Evolutionary conservation across 352 stramenopile genomes (phyloP).

Genomic region (Phytophthora fragariaefolia): DNA sequence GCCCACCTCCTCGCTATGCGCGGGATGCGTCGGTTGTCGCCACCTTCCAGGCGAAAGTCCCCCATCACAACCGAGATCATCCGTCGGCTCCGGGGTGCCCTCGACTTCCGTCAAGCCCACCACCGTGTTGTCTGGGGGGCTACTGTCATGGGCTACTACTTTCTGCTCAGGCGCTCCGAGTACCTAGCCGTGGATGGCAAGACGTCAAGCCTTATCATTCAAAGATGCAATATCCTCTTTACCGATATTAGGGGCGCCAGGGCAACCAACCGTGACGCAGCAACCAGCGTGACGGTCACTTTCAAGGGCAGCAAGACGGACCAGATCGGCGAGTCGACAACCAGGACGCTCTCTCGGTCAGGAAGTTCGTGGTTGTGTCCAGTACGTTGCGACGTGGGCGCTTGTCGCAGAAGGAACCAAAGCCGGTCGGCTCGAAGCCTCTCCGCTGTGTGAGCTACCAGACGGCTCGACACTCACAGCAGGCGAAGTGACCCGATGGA

Average conservation of each 20-base stretch:
- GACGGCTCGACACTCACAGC: not conserved
- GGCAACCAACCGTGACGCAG: not conserved
- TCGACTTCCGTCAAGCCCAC: not conserved
- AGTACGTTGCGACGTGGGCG: slow-evolving; percentile 4
- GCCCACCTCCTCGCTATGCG: not conserved
- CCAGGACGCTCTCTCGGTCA: slow-evolving; percentile 4
- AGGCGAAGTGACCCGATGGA: not conserved
- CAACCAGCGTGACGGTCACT: not conserved
- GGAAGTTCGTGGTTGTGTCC: slow-evolving; percentile 10
- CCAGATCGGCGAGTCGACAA: not conserved
- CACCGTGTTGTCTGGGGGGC: slow-evolving; percentile 4
- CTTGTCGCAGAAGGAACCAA: not conserved
- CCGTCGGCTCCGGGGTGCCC: not conserved
- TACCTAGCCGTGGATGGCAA: slow-evolving; percentile 9
- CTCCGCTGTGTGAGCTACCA: not conserved
- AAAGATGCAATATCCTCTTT: not conserved
- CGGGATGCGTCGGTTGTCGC: not conserved
- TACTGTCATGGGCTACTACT: slow-evolving; percentile 28
- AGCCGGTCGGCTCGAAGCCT: not conserved
- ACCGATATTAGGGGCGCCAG: not conserved
- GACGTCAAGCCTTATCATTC: slow-evolving; percentile 4
- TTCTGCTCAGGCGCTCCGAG: slow-evolving; percentile 14
- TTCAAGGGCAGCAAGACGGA: slow-evolving; percentile 16
- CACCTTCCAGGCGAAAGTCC: not conserved
- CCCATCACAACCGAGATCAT: not conserved